Evolutionary conservation across 129 eudicot genomes (phyloP), one percentile per base, ranked within the genome.

Genomic region (Erigeron canadensis): DNA sequence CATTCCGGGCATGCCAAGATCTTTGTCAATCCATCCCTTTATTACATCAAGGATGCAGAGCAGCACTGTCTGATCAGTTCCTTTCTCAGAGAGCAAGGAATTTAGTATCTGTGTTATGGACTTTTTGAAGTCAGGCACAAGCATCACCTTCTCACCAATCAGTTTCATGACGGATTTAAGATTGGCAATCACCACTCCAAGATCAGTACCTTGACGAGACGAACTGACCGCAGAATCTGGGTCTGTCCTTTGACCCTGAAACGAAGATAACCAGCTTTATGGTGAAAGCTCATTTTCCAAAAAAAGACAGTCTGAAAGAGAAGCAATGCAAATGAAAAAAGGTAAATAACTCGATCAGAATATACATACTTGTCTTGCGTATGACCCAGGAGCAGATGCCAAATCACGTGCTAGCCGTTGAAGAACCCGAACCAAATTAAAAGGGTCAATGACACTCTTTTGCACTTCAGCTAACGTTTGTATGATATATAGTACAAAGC

Each of bases 191-290:
- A 90, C 92, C 53, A 83, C 89, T 71, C 97, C 94, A 76, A 79
- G 84, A 90, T 95, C 99, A 72, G 99, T 91, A 81, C 94, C 97
- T 80, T 90, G 99, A 76, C 97, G 97, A 75, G 97, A 85, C 65
- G 97, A 95, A 71, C 97, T 87, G 59, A 86, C 96, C 15, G 99
- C 86, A 74, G 97, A 87, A 81, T 95, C 99, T 40, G 96, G 84
- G 75, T 95, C 99, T 45, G 84, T 41, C 84, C 85, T 87, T 63
- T 84, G 99, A 70, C 87, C 96, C 97, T 94, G 80, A 23, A 63
- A 80, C 78, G 46, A 57, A 71, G 18, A 28, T 54, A 41, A 18
- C 42, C 54, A 56, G 41, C 11, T 11, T 19, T 39, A 12, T 16
- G 10, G 63, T 53, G 40, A 23, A 70, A 39, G 51, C 50, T n/a